These are phyloP conservation scores for Parastagonospora nodorum DNA, from an alignment of 2,329 filamentous ascomycete species.

Conservation along the genomic window DNA sequence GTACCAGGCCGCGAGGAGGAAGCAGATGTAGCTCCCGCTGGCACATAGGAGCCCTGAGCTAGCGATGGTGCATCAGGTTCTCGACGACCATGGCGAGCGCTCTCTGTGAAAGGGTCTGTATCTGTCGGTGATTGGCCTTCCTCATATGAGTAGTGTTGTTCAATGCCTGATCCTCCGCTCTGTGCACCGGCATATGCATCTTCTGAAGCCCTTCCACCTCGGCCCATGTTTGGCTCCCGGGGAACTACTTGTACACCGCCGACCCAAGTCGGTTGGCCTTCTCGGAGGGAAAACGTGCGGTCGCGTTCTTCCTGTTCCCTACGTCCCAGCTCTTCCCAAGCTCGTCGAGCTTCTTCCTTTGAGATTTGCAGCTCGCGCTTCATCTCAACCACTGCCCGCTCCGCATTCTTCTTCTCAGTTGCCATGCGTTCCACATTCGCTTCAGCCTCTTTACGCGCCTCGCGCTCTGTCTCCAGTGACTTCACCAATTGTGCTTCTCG, in stretches of 20 bases:
- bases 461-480: constrained; percentile 74
- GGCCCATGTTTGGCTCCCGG: constrained; percentile 73
- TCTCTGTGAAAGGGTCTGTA: constrained; percentile 67
- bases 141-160: constrained; percentile 58
- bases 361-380: constrained; percentile 91
- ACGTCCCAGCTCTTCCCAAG: constrained; percentile 95
- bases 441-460: constrained; percentile 69
- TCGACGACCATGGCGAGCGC: constrained; percentile 27
- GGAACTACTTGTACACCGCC: constrained; percentile 95
- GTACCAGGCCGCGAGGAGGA: constrained; percentile 24
- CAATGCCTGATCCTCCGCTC: constrained; percentile 40
- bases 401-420: constrained; percentile 69
- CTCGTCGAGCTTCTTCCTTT: constrained; percentile 91
- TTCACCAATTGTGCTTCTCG: constrained; percentile 79
- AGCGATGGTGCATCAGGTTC: constrained; percentile 40
- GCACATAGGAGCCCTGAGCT: constrained; percentile 42
- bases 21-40: constrained; percentile 30
- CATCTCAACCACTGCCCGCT: constrained; percentile 86
- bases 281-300: constrained; percentile 80
- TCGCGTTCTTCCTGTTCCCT: constrained; percentile 93
- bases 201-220: constrained; percentile 42
- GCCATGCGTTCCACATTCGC: constrained; percentile 69
- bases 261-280: constrained; percentile 85
- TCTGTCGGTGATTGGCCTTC: constrained; percentile 59
- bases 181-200: constrained; percentile 35